phyloP scores from a whole-genome alignment of 805 yeast species.

The Vanderwaltozyma tropicalis region DNA sequence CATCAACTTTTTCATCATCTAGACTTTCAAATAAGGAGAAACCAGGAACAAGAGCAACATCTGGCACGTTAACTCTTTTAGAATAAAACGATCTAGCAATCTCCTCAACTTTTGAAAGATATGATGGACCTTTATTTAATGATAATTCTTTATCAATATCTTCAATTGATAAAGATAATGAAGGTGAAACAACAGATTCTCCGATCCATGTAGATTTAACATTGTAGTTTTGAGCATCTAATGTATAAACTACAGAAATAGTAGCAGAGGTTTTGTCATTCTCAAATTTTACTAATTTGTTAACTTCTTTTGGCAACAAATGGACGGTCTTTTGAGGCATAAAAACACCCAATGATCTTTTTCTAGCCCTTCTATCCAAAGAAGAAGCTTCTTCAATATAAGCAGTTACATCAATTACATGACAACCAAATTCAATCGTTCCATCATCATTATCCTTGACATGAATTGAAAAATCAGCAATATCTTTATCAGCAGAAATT shows the following conservation, averaged over 20 bases:
- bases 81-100: conserved; percentile 21
- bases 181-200: conserved; percentile 60
- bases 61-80: conserved; percentile 14
- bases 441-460: conserved; percentile 52
- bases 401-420: conserved; percentile 69
- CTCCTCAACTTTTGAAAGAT: conserved; percentile 10
- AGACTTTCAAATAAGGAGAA: conserved; percentile 65
- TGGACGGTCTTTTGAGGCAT: conserved; percentile 65
- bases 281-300: conserved; percentile 49
- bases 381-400: conserved; percentile 62
- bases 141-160: conserved; percentile 11
- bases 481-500: conserved; percentile 18
- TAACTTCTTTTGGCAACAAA: conserved; percentile 58
- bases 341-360: conserved; percentile 80
- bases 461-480: conserved; percentile 73
- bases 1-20: conserved; percentile 74
- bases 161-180: conserved; percentile 18
- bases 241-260: conserved; percentile 67
- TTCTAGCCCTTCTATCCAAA: conserved; percentile 81
- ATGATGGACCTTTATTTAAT: conserved; percentile 3
- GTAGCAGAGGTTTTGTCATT: conserved; percentile 54
- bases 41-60: conserved; percentile 22
- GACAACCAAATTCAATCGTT: conserved; percentile 69
- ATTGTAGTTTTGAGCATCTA: conserved; percentile 62
- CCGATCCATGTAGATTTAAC: conserved; percentile 70